phyloP scores from a whole-genome alignment of 2,329 filamentous ascomycete genomes.

The Botrytis fabae region DNA sequence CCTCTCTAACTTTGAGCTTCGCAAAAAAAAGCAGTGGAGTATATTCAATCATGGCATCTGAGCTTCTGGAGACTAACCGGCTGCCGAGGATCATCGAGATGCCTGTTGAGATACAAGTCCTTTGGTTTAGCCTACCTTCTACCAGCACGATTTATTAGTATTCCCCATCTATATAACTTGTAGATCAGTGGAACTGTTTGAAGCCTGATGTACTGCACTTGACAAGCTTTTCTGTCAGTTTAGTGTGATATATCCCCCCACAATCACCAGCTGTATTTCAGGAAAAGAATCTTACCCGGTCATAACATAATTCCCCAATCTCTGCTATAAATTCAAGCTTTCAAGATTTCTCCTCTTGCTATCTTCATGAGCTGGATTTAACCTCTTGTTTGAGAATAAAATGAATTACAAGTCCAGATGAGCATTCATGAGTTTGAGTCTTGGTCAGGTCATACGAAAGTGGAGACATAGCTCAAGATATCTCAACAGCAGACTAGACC shows the following conservation, averaged over 20 bases:
- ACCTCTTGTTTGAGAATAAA: neutral
- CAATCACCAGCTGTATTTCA: neutral
- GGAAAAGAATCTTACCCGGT: neutral
- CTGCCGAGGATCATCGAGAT: neutral
- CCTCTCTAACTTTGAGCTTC: neutral
- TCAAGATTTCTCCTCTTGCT: neutral
- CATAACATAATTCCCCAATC: neutral
- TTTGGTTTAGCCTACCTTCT: neutral
- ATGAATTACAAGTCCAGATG: neutral
- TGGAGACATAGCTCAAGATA: accelerated
- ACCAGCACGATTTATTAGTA: neutral
- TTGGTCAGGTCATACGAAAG: neutral
- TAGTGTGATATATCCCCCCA: neutral
- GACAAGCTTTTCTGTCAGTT: neutral
- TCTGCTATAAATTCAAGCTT: neutral
- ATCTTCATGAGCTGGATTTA: neutral
- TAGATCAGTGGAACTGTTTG: neutral
- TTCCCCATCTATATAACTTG: neutral
- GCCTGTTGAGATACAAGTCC: neutral
- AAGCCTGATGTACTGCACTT: neutral
- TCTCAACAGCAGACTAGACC: neutral
- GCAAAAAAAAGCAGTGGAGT: neutral
- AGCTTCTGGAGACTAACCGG: neutral
- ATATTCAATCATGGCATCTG: neutral
- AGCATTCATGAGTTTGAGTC: neutral